Evolutionary conservation across 306 rosid genomes (phyloP), one percentile per base, ranked within the genome.

Genomic region (Cyclanthera cordifolia): DNA sequence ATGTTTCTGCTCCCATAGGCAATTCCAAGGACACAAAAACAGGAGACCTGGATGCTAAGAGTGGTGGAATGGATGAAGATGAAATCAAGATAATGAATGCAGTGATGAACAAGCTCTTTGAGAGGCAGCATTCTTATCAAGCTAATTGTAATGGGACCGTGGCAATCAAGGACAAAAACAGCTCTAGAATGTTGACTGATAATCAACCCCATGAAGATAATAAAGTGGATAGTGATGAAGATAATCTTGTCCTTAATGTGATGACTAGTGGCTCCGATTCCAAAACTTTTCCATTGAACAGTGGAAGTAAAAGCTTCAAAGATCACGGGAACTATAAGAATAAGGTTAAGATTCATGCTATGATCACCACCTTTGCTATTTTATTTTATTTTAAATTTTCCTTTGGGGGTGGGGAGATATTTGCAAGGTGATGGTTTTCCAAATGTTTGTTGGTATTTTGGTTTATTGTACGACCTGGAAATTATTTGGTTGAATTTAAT

Each of bases 21-120:
- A 19, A 78, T 28, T 66, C 65, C 46, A 82, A 53, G 67, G 68
- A 69, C 48, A 74, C 70, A 49, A 75, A 17, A 58, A 65, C 55
- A 71, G 51, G 19, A 74, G 72, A 59, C 25, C 17, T 23, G 76
- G 66, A 54, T 64, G 72, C 77, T 14, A 75, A 80, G 75, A 70
- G 57, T 76, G 85, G 66, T 55, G 95, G 81, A 49, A 83, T 89
- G 54, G 78, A 79, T 73, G 78, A 78, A 66, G 85, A 86, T 59
- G 98, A 92, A 81, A 75, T 89, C 58, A 68, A 67, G 49, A 74
- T 87, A 59, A 92, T 92, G 96, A 85, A 81, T 65, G 73, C 81
- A 25, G 96, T 92, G 50, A 81, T 92, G 90, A 84, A 64, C 73
- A 85, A 74, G 79, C 79, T 92, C 72, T 49, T 92, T 21, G 81